These are phyloP conservation scores for Fusarium nanum DNA, from an alignment of 2,329 filamentous ascomycete species.

Conservation along the genomic window DNA sequence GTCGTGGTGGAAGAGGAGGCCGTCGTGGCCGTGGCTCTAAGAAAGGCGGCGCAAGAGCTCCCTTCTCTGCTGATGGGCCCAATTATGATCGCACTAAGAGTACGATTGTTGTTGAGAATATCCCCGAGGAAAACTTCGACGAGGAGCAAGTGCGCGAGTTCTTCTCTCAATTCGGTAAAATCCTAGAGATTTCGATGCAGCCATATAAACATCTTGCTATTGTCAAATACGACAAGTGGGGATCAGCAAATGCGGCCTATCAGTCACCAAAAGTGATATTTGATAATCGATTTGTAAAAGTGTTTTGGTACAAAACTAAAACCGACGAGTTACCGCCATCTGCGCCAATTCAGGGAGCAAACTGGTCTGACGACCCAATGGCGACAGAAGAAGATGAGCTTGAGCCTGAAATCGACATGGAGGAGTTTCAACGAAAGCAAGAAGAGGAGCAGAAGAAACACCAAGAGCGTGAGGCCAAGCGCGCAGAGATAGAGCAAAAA, in stretches of 20 bases:
- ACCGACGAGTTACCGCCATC: conserved; percentile 50
- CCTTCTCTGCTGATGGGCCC: conserved; percentile 74
- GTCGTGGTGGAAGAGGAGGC: conserved; percentile 50
- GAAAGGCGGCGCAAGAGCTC: conserved; percentile 58
- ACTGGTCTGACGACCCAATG: conserved; percentile 42
- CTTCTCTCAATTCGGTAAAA: conserved; percentile 77
- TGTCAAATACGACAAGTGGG: conserved; percentile 75
- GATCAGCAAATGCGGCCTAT: conserved; percentile 76
- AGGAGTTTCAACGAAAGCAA: conserved; percentile 76
- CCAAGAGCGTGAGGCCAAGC: conserved; percentile 72
- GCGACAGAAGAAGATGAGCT: conserved; percentile 30
- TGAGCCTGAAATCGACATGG: conserved; percentile 72
- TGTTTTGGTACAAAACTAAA: conserved; percentile 78
- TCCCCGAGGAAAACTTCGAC: conserved; percentile 76
- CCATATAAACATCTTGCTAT: conserved; percentile 74
- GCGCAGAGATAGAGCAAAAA: conserved; percentile 70
- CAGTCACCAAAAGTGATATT: conserved; percentile 83
- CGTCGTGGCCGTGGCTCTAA: conserved; percentile 50
- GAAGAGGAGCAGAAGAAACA: conserved; percentile 77
- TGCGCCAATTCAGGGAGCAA: conserved; percentile 41
- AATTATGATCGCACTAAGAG: conserved; percentile 72
- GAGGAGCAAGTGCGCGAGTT: conserved; percentile 75
- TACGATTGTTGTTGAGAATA: conserved; percentile 80
- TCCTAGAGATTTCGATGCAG: conserved; percentile 73
- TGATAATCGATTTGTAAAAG: conserved; percentile 86